phyloP scores from a whole-genome alignment of 495 filamentous ascomycete genomes.

The Cudoniella acicularis region DNA sequence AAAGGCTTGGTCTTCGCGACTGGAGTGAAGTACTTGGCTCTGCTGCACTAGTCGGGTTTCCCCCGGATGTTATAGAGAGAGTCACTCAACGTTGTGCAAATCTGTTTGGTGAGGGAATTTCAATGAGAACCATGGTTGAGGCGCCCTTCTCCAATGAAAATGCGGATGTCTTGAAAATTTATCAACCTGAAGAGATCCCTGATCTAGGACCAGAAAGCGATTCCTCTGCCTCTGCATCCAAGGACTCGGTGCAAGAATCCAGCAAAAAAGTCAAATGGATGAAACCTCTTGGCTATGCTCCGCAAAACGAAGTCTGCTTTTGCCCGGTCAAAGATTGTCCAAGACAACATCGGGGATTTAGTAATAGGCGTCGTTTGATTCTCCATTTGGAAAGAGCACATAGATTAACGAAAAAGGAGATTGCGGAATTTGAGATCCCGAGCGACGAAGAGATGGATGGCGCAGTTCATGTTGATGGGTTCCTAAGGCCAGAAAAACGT shows the following conservation, averaged over 20 bases:
- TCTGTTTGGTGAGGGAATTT: conserved; percentile 65
- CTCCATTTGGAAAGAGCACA: conserved; percentile 39
- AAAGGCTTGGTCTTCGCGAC: conserved; percentile 52
- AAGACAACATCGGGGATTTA: conserved; percentile 29
- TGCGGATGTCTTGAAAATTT: conserved; percentile 20
- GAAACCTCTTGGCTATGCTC: neutral
- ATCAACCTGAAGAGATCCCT: conserved; percentile 31
- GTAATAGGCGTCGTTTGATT: conserved; percentile 24
- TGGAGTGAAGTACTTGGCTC: conserved; percentile 79
- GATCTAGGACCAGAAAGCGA: conserved; percentile 5
- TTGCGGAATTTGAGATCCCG: conserved; percentile 29
- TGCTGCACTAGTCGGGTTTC: conserved; percentile 66
- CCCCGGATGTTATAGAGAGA: conserved; percentile 55
- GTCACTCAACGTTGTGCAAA: conserved; percentile 65
- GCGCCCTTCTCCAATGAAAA: conserved; percentile 22
- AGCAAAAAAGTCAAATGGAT: neutral
- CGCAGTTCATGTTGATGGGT: conserved; percentile 50
- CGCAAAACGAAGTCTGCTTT: conserved; percentile 8
- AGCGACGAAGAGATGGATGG: conserved; percentile 49
- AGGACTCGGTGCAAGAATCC: neutral
- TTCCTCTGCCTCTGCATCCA: neutral
- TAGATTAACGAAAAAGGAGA: conserved; percentile 15
- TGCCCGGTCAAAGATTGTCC: conserved; percentile 33
- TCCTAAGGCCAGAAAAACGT: conserved; percentile 26
- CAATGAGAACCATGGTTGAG: conserved; percentile 54